phyloP scores from a whole-genome alignment of 2,329 filamentous ascomycete genomes.

The Neofusicoccum laricinum region DNA sequence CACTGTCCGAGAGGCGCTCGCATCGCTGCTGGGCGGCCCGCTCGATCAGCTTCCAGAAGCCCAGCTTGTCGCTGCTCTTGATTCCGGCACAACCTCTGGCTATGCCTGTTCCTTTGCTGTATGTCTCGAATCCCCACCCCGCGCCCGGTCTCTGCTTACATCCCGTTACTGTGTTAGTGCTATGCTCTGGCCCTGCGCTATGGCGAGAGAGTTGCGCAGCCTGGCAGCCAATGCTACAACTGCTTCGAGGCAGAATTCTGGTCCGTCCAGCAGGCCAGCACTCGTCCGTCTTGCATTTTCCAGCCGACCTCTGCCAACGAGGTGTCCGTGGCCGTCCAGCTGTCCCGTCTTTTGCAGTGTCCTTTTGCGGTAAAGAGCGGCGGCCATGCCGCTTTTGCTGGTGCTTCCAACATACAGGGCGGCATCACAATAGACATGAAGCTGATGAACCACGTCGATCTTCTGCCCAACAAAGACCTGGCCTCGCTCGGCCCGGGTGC shows the following conservation, averaged over 20 bases:
- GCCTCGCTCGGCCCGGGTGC: conserved; percentile 30
- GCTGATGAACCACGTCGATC: conserved; percentile 26
- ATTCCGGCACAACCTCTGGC: not conserved
- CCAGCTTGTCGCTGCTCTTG: not conserved
- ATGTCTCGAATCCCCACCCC: conserved; percentile 4
- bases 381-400: conserved; percentile 41
- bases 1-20: conserved; percentile 16
- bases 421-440: conserved; percentile 46
- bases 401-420: conserved; percentile 39
- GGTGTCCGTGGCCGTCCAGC: conserved; percentile 15
- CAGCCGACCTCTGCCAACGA: conserved; percentile 20
- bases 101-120: conserved; percentile 23
- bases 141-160: not conserved
- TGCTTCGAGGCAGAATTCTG: conserved; percentile 26
- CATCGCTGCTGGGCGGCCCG: conserved; percentile 21
- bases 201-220: conserved; percentile 19
- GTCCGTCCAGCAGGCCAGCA: conserved; percentile 26
- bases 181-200: conserved; percentile 26
- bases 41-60: conserved; percentile 17
- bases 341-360: conserved; percentile 23
- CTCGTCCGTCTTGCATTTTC: conserved; percentile 27
- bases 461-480: conserved; percentile 26
- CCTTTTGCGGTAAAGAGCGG: conserved; percentile 46
- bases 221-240: conserved; percentile 21
- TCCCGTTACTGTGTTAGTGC: conserved; percentile 20